These are phyloP conservation scores for Pseudogymnoascus verrucosus DNA, from an alignment of 2,329 filamentous ascomycete genomes.

Conservation along the genomic window DNA sequence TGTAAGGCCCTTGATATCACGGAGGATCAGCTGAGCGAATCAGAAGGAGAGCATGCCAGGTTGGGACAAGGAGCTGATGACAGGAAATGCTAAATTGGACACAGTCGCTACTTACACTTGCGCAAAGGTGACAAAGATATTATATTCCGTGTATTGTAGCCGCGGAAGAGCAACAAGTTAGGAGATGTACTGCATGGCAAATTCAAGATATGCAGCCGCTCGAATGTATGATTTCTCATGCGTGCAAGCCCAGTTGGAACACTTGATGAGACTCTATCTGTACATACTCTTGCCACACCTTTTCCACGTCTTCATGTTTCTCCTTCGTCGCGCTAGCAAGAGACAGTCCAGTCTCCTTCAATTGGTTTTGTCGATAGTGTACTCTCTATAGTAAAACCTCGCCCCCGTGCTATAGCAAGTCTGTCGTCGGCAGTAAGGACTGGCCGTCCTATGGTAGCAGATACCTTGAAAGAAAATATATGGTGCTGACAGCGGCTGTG, in stretches of 20 bases:
- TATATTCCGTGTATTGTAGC: not conserved
- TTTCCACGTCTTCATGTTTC: too few relatives aligned
- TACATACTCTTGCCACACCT: too few relatives aligned
- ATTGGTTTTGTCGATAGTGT: not conserved
- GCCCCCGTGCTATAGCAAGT: not conserved
- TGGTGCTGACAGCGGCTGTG: too few relatives aligned
- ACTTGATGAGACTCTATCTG: not conserved
- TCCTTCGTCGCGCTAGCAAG: too few relatives aligned
- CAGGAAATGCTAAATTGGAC: not conserved
- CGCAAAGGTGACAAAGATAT: not conserved
- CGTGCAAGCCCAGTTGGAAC: not conserved
- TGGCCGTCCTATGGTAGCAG: not conserved
- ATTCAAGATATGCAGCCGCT: not conserved
- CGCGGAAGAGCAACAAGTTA: not conserved
- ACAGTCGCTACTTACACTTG: not conserved
- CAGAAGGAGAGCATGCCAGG: not conserved
- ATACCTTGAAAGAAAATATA: not conserved
- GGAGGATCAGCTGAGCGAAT: not conserved
- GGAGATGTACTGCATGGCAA: not conserved
- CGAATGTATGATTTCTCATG: not conserved
- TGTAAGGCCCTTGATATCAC: not conserved
- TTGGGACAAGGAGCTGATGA: not conserved
- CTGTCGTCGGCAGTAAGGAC: not conserved
- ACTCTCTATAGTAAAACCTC: not conserved
- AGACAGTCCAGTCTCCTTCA: not conserved